Percentiles rank a stretch among this genome's conserved stretches.
These are phyloP conservation scores for Penicillium antarcticum DNA, from an alignment of 495 filamentous ascomycete species.

Conservation along the genomic window DNA sequence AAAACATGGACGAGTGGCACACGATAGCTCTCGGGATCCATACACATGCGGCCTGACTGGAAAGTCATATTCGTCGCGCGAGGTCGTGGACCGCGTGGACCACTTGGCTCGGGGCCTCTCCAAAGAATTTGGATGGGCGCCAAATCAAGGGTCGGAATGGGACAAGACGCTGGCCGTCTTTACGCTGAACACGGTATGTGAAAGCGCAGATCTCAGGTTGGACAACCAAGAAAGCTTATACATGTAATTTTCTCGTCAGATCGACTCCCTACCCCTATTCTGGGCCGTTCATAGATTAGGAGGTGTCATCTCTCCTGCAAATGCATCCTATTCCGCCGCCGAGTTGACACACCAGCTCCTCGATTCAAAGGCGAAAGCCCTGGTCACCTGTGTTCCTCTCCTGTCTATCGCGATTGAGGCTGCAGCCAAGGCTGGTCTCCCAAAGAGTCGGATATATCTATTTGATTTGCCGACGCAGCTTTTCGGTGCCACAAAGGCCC, in stretches of 20 bases:
- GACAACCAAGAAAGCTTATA: background rate
- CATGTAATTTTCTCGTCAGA: slow-evolving; percentile 45
- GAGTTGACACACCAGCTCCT: slow-evolving; percentile 80
- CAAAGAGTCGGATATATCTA: slow-evolving; percentile 70
- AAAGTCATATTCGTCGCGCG: slow-evolving; percentile 61
- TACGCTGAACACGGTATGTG: slow-evolving; percentile 72
- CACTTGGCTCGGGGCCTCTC: slow-evolving; percentile 66
- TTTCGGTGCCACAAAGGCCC: slow-evolving; percentile 43
- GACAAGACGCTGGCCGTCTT: slow-evolving; percentile 81
- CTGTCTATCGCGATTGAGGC: slow-evolving; percentile 68
- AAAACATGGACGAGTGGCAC: slow-evolving; percentile 61
- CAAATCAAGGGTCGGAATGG: slow-evolving; percentile 76
- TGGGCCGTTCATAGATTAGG: slow-evolving; percentile 76
- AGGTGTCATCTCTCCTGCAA: slow-evolving; percentile 75
- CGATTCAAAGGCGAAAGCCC: slow-evolving; percentile 67
- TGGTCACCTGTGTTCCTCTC: slow-evolving; percentile 79
- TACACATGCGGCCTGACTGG: slow-evolving; percentile 83
- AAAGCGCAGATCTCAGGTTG: background rate
- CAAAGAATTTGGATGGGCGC: slow-evolving; percentile 70
- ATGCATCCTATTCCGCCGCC: slow-evolving; percentile 72
- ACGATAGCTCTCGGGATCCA: slow-evolving; percentile 63
- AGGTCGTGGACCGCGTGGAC: slow-evolving; percentile 66
- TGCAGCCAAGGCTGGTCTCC: slow-evolving; percentile 62
- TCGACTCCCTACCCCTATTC: slow-evolving; percentile 73
- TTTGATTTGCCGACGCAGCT: slow-evolving; percentile 60